A percentile compares a stretch with the other conserved stretches of the same genome.
These are phyloP conservation scores for Penicillium digitatum DNA, from an alignment of 2,329 filamentous ascomycete genomes.

Conservation along the genomic window DNA sequence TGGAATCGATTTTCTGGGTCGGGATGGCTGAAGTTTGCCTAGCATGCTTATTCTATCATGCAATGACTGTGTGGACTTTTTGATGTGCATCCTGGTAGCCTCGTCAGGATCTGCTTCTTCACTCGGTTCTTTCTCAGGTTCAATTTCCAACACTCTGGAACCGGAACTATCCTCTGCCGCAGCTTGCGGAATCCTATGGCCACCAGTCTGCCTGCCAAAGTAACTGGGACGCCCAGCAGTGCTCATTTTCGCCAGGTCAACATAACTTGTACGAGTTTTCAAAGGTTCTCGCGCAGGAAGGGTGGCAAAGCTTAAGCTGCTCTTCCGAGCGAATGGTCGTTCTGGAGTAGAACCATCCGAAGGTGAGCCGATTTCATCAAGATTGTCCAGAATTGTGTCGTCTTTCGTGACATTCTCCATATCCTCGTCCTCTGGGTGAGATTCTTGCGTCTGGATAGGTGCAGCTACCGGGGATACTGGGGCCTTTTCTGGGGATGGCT, in stretches of 20 bases:
- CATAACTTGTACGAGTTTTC: slow-evolving; percentile 77
- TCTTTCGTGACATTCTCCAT: slow-evolving; percentile 27
- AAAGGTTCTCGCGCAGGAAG: slow-evolving; percentile 84
- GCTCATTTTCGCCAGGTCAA: slow-evolving; percentile 56
- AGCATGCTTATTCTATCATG: slow-evolving; percentile 87
- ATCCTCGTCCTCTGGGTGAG: slow-evolving; percentile 16
- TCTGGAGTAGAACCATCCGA: slow-evolving; percentile 48
- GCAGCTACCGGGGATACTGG: slow-evolving; percentile 5
- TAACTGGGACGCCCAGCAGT: slow-evolving; percentile 62
- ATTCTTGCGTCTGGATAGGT: slow-evolving; percentile 4
- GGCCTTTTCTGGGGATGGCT: slow-evolving; percentile 18
- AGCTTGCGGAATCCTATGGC: slow-evolving; percentile 42
- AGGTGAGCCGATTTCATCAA: slow-evolving; percentile 48
- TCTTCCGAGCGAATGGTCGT: slow-evolving; percentile 76
- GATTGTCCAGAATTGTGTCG: slow-evolving; percentile 34
- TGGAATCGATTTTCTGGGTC: slow-evolving; percentile 46
- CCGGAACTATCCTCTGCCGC: slow-evolving; percentile 42
- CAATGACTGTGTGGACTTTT: slow-evolving; percentile 87
- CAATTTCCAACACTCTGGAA: slow-evolving; percentile 47
- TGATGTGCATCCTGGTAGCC: slow-evolving; percentile 63
- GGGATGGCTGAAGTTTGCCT: slow-evolving; percentile 51
- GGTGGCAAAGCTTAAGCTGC: slow-evolving; percentile 90
- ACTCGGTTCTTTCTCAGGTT: slow-evolving; percentile 54
- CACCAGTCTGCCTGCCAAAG: slow-evolving; percentile 67
- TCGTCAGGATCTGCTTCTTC: slow-evolving; percentile 49